Evolutionary conservation across 345 rosid genomes (phyloP), one percentile per base, ranked within the genome.

Genomic region (Populus tremula): DNA sequence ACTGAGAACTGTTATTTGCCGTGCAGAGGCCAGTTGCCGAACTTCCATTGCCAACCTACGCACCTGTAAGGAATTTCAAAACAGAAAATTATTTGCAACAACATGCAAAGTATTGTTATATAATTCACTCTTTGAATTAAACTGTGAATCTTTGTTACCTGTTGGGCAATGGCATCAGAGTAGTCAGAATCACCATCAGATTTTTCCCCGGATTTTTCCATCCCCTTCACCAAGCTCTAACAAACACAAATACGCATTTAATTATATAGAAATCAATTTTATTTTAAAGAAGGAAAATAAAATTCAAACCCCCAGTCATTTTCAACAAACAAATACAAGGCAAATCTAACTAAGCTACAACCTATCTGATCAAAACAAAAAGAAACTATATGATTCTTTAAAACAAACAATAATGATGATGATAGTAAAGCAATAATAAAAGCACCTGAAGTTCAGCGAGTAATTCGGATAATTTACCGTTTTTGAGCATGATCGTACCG

Each of bases 401-500:
- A 59, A 59, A 11, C 29, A 59, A 10, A n/a, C 11, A 59, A 59
- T 9, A 3, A n/a, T 56, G 20, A 14, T 16, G 17, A 11, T 17
- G 11, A n/a, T 10, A 67, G 11, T 5, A 31, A 67, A 56, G n/a
- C 5, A 45, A 62, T 9, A 21, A 14, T 8, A 4, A 36, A 7
- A 70, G 63, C 76, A 96, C 99, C 93, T 91, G 92, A 71, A 96
- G 79, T 76, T 96, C 93, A 65, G 92, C 94, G 59, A 96, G 31
- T 45, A 93, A 5, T 5, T 93, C 97, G 0, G 99, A 87, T 80
- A 96, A 83, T 85, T 96, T 94, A 1, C 98, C 95, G 76, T 96
- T 92, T 64, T 91, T 89, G 10, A 94, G 12, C 78, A 96, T 81
- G 69, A 96, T 61, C 59, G 98, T 94, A 70, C 92, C 82, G 9